phyloP scores from a whole-genome alignment of 805 yeast genomes.

The Kluyveromyces nonfermentans region DNA sequence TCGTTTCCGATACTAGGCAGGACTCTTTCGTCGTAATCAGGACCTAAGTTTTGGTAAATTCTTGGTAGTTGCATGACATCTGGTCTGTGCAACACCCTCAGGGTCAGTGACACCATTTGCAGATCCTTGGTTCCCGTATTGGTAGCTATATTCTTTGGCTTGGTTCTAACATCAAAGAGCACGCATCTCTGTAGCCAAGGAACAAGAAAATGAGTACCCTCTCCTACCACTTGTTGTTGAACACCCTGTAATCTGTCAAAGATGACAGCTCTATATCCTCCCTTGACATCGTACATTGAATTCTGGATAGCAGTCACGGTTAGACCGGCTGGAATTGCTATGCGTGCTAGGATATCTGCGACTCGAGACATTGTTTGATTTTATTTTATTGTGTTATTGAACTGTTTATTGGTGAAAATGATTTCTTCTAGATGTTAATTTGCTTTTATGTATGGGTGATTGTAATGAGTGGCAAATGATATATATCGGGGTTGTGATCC shows the following conservation, averaged over 20 bases:
- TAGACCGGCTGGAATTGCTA: constrained; percentile 66
- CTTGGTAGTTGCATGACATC: constrained; percentile 73
- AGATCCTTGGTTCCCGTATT: constrained; percentile 96
- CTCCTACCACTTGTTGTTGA: constrained; percentile 80
- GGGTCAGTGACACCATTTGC: constrained; percentile 88
- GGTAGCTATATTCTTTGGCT: constrained; percentile 86
- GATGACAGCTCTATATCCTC: constrained; percentile 92
- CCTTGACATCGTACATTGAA: constrained; percentile 88
- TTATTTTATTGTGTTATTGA: background rate
- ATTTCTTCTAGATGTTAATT: no score
- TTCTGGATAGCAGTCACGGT: constrained; percentile 66
- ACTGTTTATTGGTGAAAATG: no score
- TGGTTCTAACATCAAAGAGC: constrained; percentile 87
- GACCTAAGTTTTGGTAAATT: constrained; percentile 85
- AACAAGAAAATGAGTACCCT: constrained; percentile 89
- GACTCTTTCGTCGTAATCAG: constrained; percentile 91
- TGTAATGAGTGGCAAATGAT: no score
- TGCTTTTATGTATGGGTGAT: no score
- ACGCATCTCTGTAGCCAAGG: constrained; percentile 96
- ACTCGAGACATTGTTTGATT: constrained; percentile 12
- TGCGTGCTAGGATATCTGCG: constrained; percentile 24
- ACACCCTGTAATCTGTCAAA: constrained; percentile 90
- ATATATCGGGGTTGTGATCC: no score
- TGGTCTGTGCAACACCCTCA: constrained; percentile 91
- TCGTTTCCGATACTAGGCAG: constrained; percentile 90